Evolutionary conservation across 129 eudicot species (phyloP).

Genomic region (Tagetes patula): DNA sequence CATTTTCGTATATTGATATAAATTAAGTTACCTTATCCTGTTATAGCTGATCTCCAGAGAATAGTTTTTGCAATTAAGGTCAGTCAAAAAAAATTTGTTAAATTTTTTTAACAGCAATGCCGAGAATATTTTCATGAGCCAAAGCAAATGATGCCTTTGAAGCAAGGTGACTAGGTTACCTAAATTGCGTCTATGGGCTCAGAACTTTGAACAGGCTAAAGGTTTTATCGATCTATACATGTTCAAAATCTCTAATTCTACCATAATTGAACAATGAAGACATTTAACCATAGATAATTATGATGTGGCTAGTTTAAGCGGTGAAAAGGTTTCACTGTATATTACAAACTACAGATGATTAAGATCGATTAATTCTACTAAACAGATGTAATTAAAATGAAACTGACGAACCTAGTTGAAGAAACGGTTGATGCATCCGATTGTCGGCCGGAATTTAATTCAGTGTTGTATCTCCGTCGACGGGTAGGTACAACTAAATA

Average conservation of each 20-base stretch:
- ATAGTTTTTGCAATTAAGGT: not conserved
- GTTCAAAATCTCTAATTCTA: not conserved
- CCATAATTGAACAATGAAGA: not conserved
- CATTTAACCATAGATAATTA: not conserved
- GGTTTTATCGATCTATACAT: not conserved
- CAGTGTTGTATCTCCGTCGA: constrained; percentile 19
- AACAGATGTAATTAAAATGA: constrained; percentile 5
- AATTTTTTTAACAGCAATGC: too few relatives aligned
- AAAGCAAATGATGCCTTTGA: too few relatives aligned
- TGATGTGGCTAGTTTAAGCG: not conserved
- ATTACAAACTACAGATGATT: not conserved
- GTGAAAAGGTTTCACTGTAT: not conserved
- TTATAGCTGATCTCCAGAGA: not conserved
- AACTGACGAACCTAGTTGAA: constrained; percentile 24
- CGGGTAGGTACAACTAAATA: not conserved
- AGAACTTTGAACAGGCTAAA: not conserved
- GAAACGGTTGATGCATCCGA: constrained; percentile 32
- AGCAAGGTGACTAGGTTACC: not conserved
- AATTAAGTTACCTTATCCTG: not conserved
- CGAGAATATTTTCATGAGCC: too few relatives aligned
- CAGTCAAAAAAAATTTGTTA: too few relatives aligned
- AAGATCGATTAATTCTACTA: not conserved
- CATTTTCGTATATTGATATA: not conserved
- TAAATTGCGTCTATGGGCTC: too few relatives aligned
- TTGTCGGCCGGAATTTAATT: constrained; percentile 13